Conservation (phyloP, 352 stramenopile species). For the Thraustochytrium striatum region DNA sequence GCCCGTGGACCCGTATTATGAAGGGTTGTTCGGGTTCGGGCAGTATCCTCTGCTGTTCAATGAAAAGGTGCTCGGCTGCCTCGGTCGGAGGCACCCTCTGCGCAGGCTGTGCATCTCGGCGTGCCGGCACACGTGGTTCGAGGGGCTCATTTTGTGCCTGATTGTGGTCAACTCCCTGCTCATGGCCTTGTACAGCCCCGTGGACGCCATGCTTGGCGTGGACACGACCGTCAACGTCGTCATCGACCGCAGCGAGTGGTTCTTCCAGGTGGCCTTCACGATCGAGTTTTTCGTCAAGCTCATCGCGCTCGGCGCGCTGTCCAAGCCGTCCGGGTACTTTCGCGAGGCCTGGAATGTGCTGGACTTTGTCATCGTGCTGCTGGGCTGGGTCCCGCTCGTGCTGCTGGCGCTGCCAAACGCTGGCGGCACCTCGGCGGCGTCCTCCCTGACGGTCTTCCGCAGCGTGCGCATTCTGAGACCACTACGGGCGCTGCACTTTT, state of each 20-base stretch:
- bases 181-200: slow-evolving; percentile 38
- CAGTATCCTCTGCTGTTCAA: slow-evolving; percentile 39
- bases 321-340: slow-evolving; percentile 41
- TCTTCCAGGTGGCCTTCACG: slow-evolving; percentile 32
- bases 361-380: slow-evolving; percentile 45
- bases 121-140: not conserved
- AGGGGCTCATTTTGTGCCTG: slow-evolving; percentile 17
- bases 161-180: slow-evolving; percentile 39
- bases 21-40: slow-evolving; percentile 31
- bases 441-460: slow-evolving; percentile 28
- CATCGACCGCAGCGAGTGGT: slow-evolving; percentile 4
- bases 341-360: slow-evolving; percentile 32
- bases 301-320: slow-evolving; percentile 5
- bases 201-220: slow-evolving; percentile 15
- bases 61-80: slow-evolving; percentile 1
- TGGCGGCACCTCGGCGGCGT: not conserved
- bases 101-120: slow-evolving; percentile 1
- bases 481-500: slow-evolving; percentile 36
- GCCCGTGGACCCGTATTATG: slow-evolving; percentile 11
- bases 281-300: slow-evolving; percentile 40
- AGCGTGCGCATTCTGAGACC: slow-evolving; percentile 15
- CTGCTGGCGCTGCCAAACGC: not conserved
- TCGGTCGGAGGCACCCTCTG: not conserved
- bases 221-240: not conserved
- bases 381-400: slow-evolving; percentile 35